These are phyloP conservation scores for Boeremia exigua DNA, from an alignment of 2,329 filamentous ascomycete genomes.

Conservation along the genomic window DNA sequence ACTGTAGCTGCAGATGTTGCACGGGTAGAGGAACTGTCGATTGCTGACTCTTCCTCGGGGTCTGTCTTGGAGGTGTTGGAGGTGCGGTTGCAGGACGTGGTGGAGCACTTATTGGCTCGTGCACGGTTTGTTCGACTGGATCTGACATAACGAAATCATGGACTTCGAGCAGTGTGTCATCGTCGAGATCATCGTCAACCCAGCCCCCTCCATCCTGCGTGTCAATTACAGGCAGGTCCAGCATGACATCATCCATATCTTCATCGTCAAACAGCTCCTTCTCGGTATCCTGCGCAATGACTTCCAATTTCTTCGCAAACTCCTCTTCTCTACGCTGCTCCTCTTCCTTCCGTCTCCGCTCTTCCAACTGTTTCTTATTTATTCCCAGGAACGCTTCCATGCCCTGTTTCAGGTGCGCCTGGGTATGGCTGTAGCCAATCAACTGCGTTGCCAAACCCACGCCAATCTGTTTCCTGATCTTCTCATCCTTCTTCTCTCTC, in stretches of 20 bases:
- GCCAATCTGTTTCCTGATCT: conserved; percentile 36
- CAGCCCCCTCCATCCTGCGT: conserved; percentile 22
- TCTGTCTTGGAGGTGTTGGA: background rate
- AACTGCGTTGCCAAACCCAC: conserved; percentile 48
- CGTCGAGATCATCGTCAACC: conserved; percentile 42
- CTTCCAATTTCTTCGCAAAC: conserved; percentile 29
- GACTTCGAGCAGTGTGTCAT: conserved; percentile 39
- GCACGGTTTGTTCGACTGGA: conserved; percentile 20
- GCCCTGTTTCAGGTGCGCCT: conserved; percentile 45
- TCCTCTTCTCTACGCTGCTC: conserved; percentile 24
- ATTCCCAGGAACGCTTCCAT: conserved; percentile 48
- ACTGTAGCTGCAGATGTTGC: background rate
- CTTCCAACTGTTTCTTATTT: conserved; percentile 31
- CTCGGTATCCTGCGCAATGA: conserved; percentile 29
- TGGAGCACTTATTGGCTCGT: background rate
- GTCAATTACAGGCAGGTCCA: conserved; percentile 20
- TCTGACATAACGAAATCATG: conserved; percentile 39
- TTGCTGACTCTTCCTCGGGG: background rate
- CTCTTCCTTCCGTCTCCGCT: conserved; percentile 22
- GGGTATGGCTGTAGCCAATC: conserved; percentile 47
- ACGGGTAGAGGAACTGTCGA: background rate
- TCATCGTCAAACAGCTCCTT: conserved; percentile 45
- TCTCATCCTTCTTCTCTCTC: conserved; percentile 40
- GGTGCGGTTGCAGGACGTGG: conserved; percentile 9
- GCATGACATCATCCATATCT: conserved; percentile 14